A percentile compares a stretch with the other conserved stretches of the same genome.
phyloP scores from a whole-genome alignment of 73 alveolate genomes.

The Tetrahymena borealis region DNA sequence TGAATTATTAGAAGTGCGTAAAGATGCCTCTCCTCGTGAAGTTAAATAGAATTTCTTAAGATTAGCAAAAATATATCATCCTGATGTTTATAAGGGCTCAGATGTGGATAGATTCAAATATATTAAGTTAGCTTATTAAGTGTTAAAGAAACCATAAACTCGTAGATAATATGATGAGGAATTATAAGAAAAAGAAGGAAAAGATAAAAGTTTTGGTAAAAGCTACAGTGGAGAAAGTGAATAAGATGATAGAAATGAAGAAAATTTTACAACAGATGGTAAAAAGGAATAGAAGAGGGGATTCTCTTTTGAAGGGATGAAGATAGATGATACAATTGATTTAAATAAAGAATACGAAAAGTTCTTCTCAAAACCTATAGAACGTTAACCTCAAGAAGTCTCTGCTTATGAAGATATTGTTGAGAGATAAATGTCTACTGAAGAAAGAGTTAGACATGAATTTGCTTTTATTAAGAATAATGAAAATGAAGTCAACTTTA shows the following conservation, averaged over 20 bases:
- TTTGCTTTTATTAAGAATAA: background rate
- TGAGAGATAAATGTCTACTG: background rate
- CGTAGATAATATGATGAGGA: background rate
- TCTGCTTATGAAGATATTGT: background rate
- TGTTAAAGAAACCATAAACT: background rate
- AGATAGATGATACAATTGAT: background rate
- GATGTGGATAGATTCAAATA: background rate
- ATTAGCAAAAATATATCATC: background rate
- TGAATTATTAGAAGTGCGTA: background rate
- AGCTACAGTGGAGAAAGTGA: background rate
- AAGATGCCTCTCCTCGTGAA: background rate
- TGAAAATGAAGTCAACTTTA: background rate
- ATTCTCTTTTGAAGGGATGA: background rate
- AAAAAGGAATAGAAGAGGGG: background rate
- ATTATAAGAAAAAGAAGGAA: background rate
- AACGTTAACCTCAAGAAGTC: background rate
- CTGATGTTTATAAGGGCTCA: background rate
- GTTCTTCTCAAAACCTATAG: background rate
- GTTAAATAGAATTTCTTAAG: background rate
- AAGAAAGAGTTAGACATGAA: background rate
- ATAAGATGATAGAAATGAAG: background rate
- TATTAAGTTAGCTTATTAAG: background rate
- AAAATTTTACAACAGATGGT: background rate
- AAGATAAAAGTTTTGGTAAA: background rate
- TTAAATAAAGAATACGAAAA: background rate